Evolutionary conservation across 1,284 basidiomycete species (phyloP).

Genomic region (Exobasidium cylindrosporum): DNA sequence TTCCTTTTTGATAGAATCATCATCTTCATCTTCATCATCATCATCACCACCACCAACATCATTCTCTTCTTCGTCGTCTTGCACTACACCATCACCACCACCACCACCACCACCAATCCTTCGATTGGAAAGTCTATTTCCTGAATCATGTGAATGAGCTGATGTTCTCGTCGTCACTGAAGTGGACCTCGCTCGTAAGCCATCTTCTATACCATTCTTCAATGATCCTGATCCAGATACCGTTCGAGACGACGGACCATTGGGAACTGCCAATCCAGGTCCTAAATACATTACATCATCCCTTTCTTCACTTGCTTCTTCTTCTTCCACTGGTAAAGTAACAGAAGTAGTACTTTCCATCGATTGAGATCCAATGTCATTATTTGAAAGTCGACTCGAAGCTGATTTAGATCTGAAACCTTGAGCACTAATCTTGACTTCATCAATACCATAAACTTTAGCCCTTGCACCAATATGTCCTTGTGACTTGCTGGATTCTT

Average conservation of each 20-base stretch:
- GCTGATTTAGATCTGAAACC: neutral
- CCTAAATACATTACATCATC: slow-evolving; percentile 43
- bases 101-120: slow-evolving; percentile 18
- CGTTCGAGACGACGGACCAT: slow-evolving; percentile 27
- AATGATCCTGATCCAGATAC: neutral
- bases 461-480: slow-evolving; percentile 31
- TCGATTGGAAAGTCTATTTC: neutral
- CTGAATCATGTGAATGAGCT: slow-evolving; percentile 4
- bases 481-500: slow-evolving; percentile 22
- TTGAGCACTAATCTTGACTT: slow-evolving; percentile 6
- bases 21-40: slow-evolving; percentile 27
- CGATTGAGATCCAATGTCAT: neutral
- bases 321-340: neutral
- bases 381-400: neutral
- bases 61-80: slow-evolving; percentile 23
- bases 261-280: slow-evolving; percentile 42
- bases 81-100: slow-evolving; percentile 30
- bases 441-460: slow-evolving; percentile 28
- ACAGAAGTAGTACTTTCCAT: neutral
- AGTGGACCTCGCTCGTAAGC: slow-evolving; percentile 27
- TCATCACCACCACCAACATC: slow-evolving; percentile 22
- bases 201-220: neutral
- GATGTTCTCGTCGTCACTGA: slow-evolving; percentile 38
- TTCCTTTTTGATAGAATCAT: neutral
- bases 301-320: slow-evolving; percentile 15